Percentiles rank a stretch among this genome's conserved stretches.
These are phyloP conservation scores for Cryphonectria naterciae DNA, from an alignment of 2,329 filamentous ascomycete genomes.

Conservation along the genomic window DNA sequence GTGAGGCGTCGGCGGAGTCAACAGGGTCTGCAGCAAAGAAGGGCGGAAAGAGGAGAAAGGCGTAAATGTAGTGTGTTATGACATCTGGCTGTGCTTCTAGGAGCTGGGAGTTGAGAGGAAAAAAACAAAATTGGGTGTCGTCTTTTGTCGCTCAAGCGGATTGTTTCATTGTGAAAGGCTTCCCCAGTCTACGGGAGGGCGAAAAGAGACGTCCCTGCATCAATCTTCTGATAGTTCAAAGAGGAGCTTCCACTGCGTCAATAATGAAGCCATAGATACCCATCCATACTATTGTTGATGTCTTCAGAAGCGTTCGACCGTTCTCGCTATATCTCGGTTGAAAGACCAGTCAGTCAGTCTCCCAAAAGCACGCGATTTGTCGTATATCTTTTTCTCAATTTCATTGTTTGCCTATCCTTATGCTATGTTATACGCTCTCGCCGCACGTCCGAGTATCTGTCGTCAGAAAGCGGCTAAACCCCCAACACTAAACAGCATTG, in stretches of 20 bases:
- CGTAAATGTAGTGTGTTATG: constrained; percentile 31
- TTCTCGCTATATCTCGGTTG: neutral
- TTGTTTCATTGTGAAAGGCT: neutral
- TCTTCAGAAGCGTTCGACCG: neutral
- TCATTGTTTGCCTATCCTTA: neutral
- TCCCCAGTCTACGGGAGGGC: neutral
- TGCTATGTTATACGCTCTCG: neutral
- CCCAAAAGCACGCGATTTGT: neutral
- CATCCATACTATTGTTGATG: neutral
- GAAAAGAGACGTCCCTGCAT: neutral
- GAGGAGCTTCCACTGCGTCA: neutral
- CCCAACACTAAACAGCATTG: neutral
- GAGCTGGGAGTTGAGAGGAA: neutral
- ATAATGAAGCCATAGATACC: constrained; percentile 6
- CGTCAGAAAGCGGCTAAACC: constrained; percentile 5
- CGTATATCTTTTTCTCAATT: neutral
- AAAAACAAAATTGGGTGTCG: neutral
- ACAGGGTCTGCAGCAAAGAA: constrained; percentile 42
- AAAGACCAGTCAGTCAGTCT: neutral
- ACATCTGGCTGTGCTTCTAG: neutral
- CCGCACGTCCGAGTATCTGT: constrained; percentile 17
- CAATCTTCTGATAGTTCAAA: neutral
- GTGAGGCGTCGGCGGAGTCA: constrained; percentile 40
- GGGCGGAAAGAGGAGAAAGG: constrained; percentile 53
- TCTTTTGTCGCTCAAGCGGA: neutral